Evolutionary conservation across 768 basidiomycete species (phyloP), one percentile per base, ranked within the genome.

Genomic region (Leccinum broughii): DNA sequence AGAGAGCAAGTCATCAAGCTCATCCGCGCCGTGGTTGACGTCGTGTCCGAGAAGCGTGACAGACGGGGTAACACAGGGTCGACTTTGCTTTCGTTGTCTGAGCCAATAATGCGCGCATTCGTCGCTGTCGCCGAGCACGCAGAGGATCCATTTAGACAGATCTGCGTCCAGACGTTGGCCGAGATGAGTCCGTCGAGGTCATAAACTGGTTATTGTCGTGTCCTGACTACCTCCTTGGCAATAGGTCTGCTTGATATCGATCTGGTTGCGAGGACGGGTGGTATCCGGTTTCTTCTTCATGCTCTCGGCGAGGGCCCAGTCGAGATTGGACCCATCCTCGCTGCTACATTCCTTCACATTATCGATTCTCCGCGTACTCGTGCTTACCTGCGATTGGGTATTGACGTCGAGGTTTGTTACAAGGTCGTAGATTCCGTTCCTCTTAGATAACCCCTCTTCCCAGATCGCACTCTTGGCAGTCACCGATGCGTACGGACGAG

Each of bases 1-100:
- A 92, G 93, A 70, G 94, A 97, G 69, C 95, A 98, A 73, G 93
- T 84, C 22, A 85, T 99, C 65, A 92, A 93, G 61, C 84, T 98
- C 22, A 86, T 98, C 57, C 88, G 97, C 20, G 77, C 86, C 3
- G 85, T 94, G 26, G 84, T 95, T 7, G 85, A 92, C 65, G 81
- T 95, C 39, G 89, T 90, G 13, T 86, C 87, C 13, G 81, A 84
- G 54, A 80, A 84, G 46, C 66, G 74, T 39, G 77, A 82, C 28
- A 76, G 77, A 48, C 71, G 78, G 28, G 75, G 76, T 22, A 75
- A 75, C 41, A 62, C 61, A 9, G 79, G 78, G 10, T 68, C 78
- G 10, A 80, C 81, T 11, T 71, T 72, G 3, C 81, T 89, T 4
- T 87, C 86, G 13, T 71, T 94, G 54, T 88, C 90, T 7, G 86